These are phyloP conservation scores for Coemansia sp. DNA, from an alignment of 192 early-diverging fungal genomes.

Conservation along the genomic window DNA sequence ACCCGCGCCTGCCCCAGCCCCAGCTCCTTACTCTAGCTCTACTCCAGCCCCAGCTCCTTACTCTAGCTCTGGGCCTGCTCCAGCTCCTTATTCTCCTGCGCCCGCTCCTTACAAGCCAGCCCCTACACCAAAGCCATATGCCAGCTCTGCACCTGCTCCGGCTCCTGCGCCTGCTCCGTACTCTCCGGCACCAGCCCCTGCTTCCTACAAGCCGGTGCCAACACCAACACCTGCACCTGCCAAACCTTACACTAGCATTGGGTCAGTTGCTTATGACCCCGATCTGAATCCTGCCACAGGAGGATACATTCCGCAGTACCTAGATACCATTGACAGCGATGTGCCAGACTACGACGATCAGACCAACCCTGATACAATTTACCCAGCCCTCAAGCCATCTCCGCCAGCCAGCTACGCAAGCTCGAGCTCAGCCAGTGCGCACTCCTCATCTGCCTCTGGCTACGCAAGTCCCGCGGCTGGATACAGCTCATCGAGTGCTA, in stretches of 20 bases:
- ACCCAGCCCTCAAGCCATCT: conserved; percentile 5
- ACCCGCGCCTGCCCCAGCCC: no score
- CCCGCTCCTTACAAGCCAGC: no score
- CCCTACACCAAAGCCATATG: no score
- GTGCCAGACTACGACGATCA: not conserved
- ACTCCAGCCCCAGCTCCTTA: no score
- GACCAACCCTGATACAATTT: not conserved
- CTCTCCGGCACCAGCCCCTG: not conserved
- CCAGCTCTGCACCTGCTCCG: not conserved
- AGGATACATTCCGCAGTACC: conserved; percentile 1
- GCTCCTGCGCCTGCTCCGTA: not conserved
- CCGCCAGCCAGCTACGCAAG: not conserved
- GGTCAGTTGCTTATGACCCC: not conserved
- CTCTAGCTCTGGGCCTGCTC: not conserved
- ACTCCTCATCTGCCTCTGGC: not conserved
- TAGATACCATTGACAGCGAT: not conserved
- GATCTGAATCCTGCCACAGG: not conserved
- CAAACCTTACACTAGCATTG: not conserved
- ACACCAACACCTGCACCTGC: not conserved
- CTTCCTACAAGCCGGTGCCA: not conserved
- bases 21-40: no score
- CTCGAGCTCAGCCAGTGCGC: not conserved
- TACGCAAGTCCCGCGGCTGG: not conserved
- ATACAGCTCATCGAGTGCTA: not conserved
- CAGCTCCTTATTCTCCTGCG: not conserved